Conservation (phyloP, 2,329 filamentous ascomycete species). For the Ophiostoma pallidulum region DNA sequence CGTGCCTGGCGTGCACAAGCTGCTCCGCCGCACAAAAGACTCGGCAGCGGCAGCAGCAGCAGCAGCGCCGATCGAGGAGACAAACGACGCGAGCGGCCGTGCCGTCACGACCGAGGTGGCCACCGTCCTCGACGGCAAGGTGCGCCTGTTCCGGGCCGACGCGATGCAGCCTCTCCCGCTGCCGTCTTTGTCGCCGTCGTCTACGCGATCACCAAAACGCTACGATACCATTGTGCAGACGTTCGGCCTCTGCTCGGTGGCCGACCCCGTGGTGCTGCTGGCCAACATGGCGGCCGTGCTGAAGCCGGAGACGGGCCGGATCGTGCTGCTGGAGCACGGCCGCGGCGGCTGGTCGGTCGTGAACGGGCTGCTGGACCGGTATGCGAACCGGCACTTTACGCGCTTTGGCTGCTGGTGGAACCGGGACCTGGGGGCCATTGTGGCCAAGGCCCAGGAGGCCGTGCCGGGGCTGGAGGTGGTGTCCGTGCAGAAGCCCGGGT, state of each 20-base stretch:
- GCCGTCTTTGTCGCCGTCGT: not conserved
- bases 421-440: constrained; percentile 48
- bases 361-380: constrained; percentile 46
- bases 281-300: constrained; percentile 42
- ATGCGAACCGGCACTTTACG: constrained; percentile 45
- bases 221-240: constrained; percentile 58
- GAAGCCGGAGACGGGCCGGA: constrained; percentile 46
- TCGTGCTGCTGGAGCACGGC: constrained; percentile 55
- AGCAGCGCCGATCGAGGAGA: constrained; percentile 3
- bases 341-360: constrained; percentile 45
- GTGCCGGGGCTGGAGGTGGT: constrained; percentile 49
- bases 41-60: constrained; percentile 16
- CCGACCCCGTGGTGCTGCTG: constrained; percentile 45
- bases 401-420: constrained; percentile 63
- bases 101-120: constrained; percentile 7
- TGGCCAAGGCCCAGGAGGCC: constrained; percentile 37
- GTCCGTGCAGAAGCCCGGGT: constrained; percentile 40
- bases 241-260: constrained; percentile 55
- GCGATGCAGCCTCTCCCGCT: constrained; percentile 35
- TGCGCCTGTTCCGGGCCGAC: constrained; percentile 29
- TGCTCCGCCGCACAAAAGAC: constrained; percentile 32
- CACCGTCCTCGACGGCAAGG: constrained; percentile 16
- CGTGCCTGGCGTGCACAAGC: constrained; percentile 30
- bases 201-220: constrained; percentile 9
- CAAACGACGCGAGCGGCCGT: constrained; percentile 18